phyloP scores from a whole-genome alignment of 1,284 basidiomycete species.

The Inonotus hispidus region DNA sequence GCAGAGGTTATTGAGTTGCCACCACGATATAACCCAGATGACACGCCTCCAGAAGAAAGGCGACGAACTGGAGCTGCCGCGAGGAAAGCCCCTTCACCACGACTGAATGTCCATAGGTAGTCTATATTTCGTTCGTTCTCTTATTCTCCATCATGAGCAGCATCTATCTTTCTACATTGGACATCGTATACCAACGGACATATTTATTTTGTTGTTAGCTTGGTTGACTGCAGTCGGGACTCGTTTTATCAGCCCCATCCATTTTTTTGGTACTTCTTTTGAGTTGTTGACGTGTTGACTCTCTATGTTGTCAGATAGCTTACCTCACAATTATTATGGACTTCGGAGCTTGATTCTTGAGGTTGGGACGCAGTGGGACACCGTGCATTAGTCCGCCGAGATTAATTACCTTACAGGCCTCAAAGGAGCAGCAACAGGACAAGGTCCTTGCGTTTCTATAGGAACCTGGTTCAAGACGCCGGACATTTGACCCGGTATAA shows the following conservation, averaged over 20 bases:
- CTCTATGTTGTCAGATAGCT: no score
- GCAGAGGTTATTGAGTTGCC: constrained; percentile 54
- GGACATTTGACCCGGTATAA: no score
- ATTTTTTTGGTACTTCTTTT: not conserved
- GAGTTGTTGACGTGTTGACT: no score
- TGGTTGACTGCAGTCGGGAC: no score
- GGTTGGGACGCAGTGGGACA: no score
- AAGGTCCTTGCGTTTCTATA: no score
- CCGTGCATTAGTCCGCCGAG: no score
- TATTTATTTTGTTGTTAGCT: not conserved
- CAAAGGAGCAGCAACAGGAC: no score
- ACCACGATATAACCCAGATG: constrained; percentile 35
- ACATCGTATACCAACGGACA: not conserved
- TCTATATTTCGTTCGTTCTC: not conserved
- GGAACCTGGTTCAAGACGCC: no score
- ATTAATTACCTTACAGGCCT: no score
- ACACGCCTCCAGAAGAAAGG: constrained; percentile 3
- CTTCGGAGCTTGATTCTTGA: no score
- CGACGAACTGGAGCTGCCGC: constrained; percentile 3
- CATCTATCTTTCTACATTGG: not conserved
- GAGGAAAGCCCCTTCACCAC: not conserved
- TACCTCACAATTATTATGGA: no score
- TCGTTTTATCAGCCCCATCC: not conserved
- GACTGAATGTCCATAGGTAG: not conserved
- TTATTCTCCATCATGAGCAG: not conserved